Percentiles rank a stretch among this genome's conserved stretches.
Evolutionary conservation across 306 rosid species (phyloP).

Genomic region (Casuarina equisetifolia): DNA sequence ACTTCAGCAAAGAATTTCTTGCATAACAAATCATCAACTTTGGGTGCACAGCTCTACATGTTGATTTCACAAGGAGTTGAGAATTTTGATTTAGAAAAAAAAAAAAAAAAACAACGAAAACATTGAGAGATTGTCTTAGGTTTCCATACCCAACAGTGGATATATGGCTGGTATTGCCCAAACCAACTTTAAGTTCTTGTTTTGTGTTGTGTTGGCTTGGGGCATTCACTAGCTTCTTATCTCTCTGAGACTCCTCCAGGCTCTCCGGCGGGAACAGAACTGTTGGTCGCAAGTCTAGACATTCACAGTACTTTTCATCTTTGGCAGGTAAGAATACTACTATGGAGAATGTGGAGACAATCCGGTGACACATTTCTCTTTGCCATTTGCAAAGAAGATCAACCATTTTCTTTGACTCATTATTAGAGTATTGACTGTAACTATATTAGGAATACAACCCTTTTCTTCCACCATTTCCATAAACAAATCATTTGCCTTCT

Average conservation of each 20-base stretch:
- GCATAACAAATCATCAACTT: no score
- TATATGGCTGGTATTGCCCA: not conserved
- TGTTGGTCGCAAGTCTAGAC: slow-evolving; percentile 44
- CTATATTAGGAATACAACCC: slow-evolving; percentile 40
- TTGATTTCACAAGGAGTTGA: no score
- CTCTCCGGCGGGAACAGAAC: slow-evolving; percentile 34
- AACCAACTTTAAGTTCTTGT: no score
- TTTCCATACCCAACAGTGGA: no score
- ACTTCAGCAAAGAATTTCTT: no score
- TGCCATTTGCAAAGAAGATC: slow-evolving; percentile 47
- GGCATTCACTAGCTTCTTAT: not conserved
- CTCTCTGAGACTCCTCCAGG: slow-evolving; percentile 3
- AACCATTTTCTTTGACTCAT: slow-evolving; percentile 34
- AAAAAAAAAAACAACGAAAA: no score
- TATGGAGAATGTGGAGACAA: slow-evolving; percentile 26
- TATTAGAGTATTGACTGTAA: slow-evolving; percentile 38
- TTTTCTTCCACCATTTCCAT: slow-evolving; percentile 38
- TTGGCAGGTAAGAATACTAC: slow-evolving; percentile 35
- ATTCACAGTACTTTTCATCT: slow-evolving; percentile 34
- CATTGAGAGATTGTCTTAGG: no score
- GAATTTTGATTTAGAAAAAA: no score
- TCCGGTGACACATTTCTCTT: slow-evolving; percentile 41
- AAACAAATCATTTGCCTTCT: slow-evolving; percentile 44
- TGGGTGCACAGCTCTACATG: no score
- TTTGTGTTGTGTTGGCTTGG: no score